A percentile compares a stretch with the other conserved stretches of the same genome.
Conservation (phyloP, 2,329 filamentous ascomycete species). For the Exophiala sp. region DNA sequence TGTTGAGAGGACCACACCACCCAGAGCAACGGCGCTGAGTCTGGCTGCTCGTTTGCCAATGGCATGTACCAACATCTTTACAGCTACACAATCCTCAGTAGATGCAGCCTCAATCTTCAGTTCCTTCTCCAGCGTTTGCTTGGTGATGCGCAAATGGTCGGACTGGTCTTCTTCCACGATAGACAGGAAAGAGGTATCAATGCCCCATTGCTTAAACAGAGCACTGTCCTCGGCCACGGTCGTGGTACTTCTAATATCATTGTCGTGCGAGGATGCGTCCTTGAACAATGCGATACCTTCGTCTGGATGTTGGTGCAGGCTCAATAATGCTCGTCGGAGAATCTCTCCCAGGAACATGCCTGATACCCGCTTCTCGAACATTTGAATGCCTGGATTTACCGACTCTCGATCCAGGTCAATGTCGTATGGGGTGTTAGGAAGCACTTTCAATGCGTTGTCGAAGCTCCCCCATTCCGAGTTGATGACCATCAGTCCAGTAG, state of each 20-base stretch:
- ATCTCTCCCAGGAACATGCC: slow-evolving; percentile 99
- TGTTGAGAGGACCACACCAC: slow-evolving; percentile 76
- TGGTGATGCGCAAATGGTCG: slow-evolving; percentile 66
- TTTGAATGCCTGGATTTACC: slow-evolving; percentile 90
- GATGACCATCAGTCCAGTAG: slow-evolving; percentile 91
- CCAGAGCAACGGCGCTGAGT: slow-evolving; percentile 82
- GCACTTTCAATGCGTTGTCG: slow-evolving; percentile 84
- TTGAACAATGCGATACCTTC: slow-evolving; percentile 68
- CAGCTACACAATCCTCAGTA: slow-evolving; percentile 79
- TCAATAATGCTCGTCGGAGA: slow-evolving; percentile 70
- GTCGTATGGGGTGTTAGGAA: slow-evolving; percentile 85
- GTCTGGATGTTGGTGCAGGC: slow-evolving; percentile 61
- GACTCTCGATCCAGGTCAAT: slow-evolving; percentile 71
- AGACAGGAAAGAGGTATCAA: slow-evolving; percentile 88
- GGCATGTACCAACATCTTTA: slow-evolving; percentile 77
- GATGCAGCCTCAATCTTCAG: slow-evolving; percentile 74
- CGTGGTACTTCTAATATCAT: slow-evolving; percentile 66
- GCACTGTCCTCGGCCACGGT: slow-evolving; percentile 62
- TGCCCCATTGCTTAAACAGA: slow-evolving; percentile 77
- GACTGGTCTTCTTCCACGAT: slow-evolving; percentile 78
- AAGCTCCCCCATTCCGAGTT: slow-evolving; percentile 99
- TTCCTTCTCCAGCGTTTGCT: slow-evolving; percentile 72
- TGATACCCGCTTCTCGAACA: slow-evolving; percentile 98
- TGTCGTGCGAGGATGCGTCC: slow-evolving; percentile 68
- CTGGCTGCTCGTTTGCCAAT: slow-evolving; percentile 86